These are phyloP conservation scores for Flaveria trinervia DNA, from an alignment of 129 eudicot species.

Conservation along the genomic window DNA sequence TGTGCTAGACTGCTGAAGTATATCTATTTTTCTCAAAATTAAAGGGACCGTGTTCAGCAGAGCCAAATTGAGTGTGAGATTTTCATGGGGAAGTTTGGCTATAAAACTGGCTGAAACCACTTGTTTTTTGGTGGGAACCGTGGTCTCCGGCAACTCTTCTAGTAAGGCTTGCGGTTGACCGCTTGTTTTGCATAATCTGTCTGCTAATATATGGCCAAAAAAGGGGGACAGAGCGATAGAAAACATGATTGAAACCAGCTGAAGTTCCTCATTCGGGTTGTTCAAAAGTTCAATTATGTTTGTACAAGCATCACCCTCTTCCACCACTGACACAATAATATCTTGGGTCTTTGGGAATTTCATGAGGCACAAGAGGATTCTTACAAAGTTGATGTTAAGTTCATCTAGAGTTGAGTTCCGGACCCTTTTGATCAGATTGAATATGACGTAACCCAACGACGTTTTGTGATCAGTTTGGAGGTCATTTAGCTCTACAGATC, in stretches of 20 bases:
- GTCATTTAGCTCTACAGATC: slow-evolving; percentile 41
- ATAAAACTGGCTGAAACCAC: slow-evolving; percentile 64
- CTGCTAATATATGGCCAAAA: slow-evolving; percentile 61
- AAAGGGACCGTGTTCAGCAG: slow-evolving; percentile 41
- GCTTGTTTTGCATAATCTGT: slow-evolving; percentile 57
- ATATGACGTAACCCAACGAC: slow-evolving; percentile 54
- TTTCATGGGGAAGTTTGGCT: slow-evolving; percentile 79
- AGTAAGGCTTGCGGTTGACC: slow-evolving; percentile 67
- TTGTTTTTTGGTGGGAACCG: slow-evolving; percentile 51
- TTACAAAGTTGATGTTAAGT: slow-evolving; percentile 54
- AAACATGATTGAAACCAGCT: slow-evolving; percentile 44
- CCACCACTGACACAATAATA: slow-evolving; percentile 47
- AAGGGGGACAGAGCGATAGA: slow-evolving; percentile 48
- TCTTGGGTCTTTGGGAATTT: slow-evolving; percentile 44
- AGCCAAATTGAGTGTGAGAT: slow-evolving; percentile 57
- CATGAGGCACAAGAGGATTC: slow-evolving; percentile 54
- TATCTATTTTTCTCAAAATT: slow-evolving; percentile 38
- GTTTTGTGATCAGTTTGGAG: slow-evolving; percentile 50
- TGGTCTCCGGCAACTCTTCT: slow-evolving; percentile 38
- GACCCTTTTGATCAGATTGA: slow-evolving; percentile 47
- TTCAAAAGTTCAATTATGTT: slow-evolving; percentile 51
- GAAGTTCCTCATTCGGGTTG: slow-evolving; percentile 60
- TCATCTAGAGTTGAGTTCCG: slow-evolving; percentile 55
- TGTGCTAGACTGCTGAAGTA: slow-evolving; percentile 46
- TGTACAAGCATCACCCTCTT: slow-evolving; percentile 55